Evolutionary conservation across 1,284 basidiomycete species (phyloP), one percentile per base, ranked within the genome.

Genomic region (Cutaneotrichosporon sp.): DNA sequence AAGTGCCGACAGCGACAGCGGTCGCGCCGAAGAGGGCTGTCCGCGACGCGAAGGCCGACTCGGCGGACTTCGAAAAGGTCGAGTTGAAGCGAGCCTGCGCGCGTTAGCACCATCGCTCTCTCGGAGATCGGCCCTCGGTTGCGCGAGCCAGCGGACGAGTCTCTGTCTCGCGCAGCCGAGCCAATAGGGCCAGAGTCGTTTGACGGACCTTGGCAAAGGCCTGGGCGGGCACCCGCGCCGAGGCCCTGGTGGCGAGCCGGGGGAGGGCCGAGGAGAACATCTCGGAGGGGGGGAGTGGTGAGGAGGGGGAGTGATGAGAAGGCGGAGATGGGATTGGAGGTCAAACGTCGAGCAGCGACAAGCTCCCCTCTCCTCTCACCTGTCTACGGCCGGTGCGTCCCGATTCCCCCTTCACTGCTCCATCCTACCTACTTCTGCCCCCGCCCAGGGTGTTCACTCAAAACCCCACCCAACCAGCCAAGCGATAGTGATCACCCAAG

Each of bases 1-100:
- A 86, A 50, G 94, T 90, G 66, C 96, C 94, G 69, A 85, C 90
- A 58, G 94, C 87, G 77, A 90, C 82, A 68, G 89, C 84, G 55
- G 92, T 89, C 68, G 89, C 88, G 64, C 90, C 88, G 66, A 87
- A 86, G 65, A 95, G 85, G 52, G 92, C 88, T 60, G 89, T 85
- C 73, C 88, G 89, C 65, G 93, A 96, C 72, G 85, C 66, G 62
- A 75, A 66, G 67, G 71, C 69, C 34, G 60, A 58, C 40, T 49
- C 51, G 34, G 70, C 58, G 52, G 68, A 53, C 57, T 73, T 58
- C 64, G 72, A 64, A 36, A 71, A 67, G 60, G 71, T 63, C 52
- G 76, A 75, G 64, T 73, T 72, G 73, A 77, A 80, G 65, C 78
- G 72, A 47, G 75, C 73, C 72, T 75, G 61, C 53, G 60, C n/a